Percentiles rank a stretch among this genome's conserved stretches.
These are phyloP conservation scores for Oryza meridionalis DNA, from an alignment of 176 grass and related monocot species.

Conservation along the genomic window DNA sequence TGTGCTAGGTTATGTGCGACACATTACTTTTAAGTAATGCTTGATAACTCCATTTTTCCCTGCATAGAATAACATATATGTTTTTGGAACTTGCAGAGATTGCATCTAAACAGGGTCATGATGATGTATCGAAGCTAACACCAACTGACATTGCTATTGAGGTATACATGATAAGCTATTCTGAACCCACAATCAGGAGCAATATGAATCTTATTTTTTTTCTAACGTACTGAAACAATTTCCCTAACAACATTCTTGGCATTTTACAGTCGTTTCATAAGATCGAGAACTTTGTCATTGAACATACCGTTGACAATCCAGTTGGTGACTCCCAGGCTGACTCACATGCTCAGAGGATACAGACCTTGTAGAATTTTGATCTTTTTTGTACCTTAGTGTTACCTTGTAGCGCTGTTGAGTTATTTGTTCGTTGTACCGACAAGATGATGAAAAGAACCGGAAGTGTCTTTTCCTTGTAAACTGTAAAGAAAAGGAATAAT, in stretches of 20 bases:
- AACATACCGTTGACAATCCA: slow-evolving; percentile 23
- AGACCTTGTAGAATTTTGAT: slow-evolving; percentile 35
- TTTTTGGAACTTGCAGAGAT: slow-evolving; percentile 60
- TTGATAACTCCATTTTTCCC: slow-evolving; percentile 2
- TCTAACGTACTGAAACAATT: not conserved
- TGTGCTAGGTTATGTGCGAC: slow-evolving; percentile 31
- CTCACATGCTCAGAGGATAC: slow-evolving; percentile 33
- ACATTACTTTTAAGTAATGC: not conserved
- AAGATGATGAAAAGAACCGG: not conserved
- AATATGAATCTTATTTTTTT: not conserved
- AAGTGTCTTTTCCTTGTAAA: slow-evolving; percentile 28
- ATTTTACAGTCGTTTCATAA: slow-evolving; percentile 65
- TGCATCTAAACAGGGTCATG: slow-evolving; percentile 76
- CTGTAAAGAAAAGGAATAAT: slow-evolving; percentile 44
- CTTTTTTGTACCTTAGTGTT: slow-evolving; percentile 37
- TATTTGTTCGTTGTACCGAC: slow-evolving; percentile 38
- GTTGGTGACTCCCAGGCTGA: slow-evolving; percentile 28
- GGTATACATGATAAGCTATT: slow-evolving; percentile 38
- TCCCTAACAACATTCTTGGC: slow-evolving; percentile 31
- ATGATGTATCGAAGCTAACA: slow-evolving; percentile 70
- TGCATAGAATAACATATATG: slow-evolving; percentile 7
- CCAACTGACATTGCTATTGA: slow-evolving; percentile 86
- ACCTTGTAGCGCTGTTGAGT: slow-evolving; percentile 28
- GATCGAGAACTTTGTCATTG: slow-evolving; percentile 56
- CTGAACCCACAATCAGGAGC: not conserved